A percentile compares a stretch with the other conserved stretches of the same genome.
Conservation (phyloP, 2,329 filamentous ascomycete species). For the Graphium sp. region DNA sequence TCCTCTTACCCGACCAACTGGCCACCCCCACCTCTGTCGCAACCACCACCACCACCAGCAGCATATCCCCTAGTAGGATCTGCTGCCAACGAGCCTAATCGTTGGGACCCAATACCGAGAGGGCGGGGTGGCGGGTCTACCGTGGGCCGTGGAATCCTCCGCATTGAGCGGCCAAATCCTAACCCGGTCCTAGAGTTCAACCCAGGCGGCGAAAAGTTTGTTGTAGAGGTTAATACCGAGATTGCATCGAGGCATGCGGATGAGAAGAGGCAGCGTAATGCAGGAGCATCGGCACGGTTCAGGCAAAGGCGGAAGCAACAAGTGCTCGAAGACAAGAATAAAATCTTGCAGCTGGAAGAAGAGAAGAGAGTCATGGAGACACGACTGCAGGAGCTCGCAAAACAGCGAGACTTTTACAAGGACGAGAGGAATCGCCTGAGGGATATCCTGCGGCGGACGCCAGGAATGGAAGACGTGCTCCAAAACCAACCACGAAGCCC, state of each 20-base stretch:
- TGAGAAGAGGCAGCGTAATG: slow-evolving; percentile 73
- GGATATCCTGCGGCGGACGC: slow-evolving; percentile 44
- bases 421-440: slow-evolving; percentile 55
- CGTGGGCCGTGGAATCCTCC: too few relatives aligned
- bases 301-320: slow-evolving; percentile 63
- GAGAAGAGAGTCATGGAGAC: slow-evolving; percentile 1
- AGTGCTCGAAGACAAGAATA: slow-evolving; percentile 61
- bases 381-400: slow-evolving; percentile 25
- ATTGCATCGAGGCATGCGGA: slow-evolving; percentile 62
- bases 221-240: slow-evolving; percentile 4
- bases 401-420: slow-evolving; percentile 58
- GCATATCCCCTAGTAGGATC: too few relatives aligned
- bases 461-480: slow-evolving; percentile 15
- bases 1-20: too few relatives aligned
- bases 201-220: slow-evolving; percentile 1
- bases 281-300: slow-evolving; percentile 59
- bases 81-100: too few relatives aligned
- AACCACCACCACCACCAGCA: too few relatives aligned
- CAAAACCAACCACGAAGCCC: slow-evolving; percentile 32
- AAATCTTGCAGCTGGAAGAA: slow-evolving; percentile 3
- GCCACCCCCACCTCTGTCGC: too few relatives aligned
- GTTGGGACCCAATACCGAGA: too few relatives aligned
- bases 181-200: slow-evolving; percentile 1
- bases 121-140: too few relatives aligned
- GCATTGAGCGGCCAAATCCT: neutral